phyloP scores from a whole-genome alignment of 2,329 filamentous ascomycete species.

The Scleromitrula shiraiana region DNA sequence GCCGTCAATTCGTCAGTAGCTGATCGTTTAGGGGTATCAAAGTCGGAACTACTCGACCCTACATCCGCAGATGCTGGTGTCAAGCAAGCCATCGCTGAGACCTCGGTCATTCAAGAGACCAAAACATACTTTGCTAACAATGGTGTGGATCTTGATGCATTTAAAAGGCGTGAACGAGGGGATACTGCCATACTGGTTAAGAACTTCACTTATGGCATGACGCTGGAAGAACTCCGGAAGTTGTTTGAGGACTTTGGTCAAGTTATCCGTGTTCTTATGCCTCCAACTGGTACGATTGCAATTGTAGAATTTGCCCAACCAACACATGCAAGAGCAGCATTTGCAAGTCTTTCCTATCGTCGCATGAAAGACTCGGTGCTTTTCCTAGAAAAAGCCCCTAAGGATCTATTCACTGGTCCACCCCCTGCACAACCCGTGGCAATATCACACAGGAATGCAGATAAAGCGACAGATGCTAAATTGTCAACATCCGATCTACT shows the following conservation, averaged over 20 bases:
- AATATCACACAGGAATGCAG: slow-evolving; percentile 14
- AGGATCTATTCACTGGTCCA: slow-evolving; percentile 56
- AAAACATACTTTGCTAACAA: slow-evolving; percentile 84
- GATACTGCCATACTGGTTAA: slow-evolving; percentile 87
- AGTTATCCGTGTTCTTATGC: slow-evolving; percentile 78
- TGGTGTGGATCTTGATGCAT: slow-evolving; percentile 85
- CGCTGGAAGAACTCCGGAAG: slow-evolving; percentile 44
- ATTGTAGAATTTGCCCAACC: slow-evolving; percentile 82
- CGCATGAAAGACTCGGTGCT: slow-evolving; percentile 86
- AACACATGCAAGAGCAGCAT: slow-evolving; percentile 74
- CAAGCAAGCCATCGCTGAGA: slow-evolving; percentile 95
- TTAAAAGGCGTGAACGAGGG: slow-evolving; percentile 76
- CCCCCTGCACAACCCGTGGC: slow-evolving; percentile 14
- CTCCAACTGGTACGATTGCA: slow-evolving; percentile 84
- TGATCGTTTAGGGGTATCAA: slow-evolving; percentile 77
- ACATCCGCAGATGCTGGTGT: slow-evolving; percentile 90
- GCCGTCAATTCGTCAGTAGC: slow-evolving; percentile 88
- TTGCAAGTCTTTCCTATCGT: slow-evolving; percentile 77
- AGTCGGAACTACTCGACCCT: slow-evolving; percentile 89
- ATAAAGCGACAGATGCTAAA: slow-evolving; percentile 38
- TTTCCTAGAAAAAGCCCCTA: slow-evolving; percentile 89
- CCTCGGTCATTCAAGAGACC: slow-evolving; percentile 90
- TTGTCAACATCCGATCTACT: slow-evolving; percentile 62
- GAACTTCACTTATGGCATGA: slow-evolving; percentile 72
- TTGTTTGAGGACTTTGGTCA: slow-evolving; percentile 59